These are phyloP conservation scores for Candida suzukii DNA, from an alignment of 805 yeast species.

Conservation along the genomic window DNA sequence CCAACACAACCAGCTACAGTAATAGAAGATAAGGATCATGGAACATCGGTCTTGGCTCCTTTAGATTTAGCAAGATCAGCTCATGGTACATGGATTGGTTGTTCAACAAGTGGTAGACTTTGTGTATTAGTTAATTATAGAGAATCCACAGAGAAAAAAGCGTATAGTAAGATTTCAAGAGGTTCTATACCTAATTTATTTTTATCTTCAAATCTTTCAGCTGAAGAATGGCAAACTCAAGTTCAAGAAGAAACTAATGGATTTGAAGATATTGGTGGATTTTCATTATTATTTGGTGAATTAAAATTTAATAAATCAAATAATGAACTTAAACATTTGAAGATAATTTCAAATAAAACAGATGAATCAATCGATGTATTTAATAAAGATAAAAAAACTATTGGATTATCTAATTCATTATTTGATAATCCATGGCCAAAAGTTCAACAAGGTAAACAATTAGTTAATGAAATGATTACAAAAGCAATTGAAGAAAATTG, in stretches of 20 bases:
- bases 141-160: constrained; percentile 30
- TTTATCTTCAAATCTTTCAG: constrained; percentile 23
- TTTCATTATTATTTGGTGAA: constrained; percentile 52
- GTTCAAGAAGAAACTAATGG: constrained; percentile 21
- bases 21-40: constrained; percentile 12
- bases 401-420: constrained; percentile 67
- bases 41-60: constrained; percentile 50
- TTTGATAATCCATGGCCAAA: constrained; percentile 71
- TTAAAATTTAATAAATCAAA: constrained; percentile 21
- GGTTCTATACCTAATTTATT: constrained; percentile 38
- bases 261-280: constrained; percentile 48
- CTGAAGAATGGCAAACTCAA: constrained; percentile 39
- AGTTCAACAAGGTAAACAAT: constrained; percentile 58
- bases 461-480: constrained; percentile 34
- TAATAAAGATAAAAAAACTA: constrained; percentile 21
- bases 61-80: constrained; percentile 63
- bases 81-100: constrained; percentile 92
- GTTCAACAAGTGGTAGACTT: constrained; percentile 43
- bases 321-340: constrained; percentile 27
- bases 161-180: constrained; percentile 28
- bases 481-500: constrained; percentile 11
- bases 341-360: constrained; percentile 43
- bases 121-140: constrained; percentile 74
- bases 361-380: constrained; percentile 19
- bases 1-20: constrained; percentile 55